phyloP scores from a whole-genome alignment of 129 eudicot genomes.

The Lactuca sativa region DNA sequence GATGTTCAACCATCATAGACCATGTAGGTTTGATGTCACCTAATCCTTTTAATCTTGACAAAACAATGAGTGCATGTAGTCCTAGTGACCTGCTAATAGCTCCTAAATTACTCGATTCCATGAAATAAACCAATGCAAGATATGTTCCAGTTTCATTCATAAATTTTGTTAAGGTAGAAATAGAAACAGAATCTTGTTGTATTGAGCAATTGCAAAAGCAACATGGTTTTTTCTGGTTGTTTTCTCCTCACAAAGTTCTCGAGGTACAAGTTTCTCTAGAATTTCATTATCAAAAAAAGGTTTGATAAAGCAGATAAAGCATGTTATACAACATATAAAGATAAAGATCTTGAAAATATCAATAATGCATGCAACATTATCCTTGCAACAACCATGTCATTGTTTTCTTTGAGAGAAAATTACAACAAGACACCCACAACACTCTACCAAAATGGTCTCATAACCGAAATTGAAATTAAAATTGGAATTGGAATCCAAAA shows the following conservation, averaged over 20 bases:
- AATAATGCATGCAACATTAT: slow-evolving; percentile 61
- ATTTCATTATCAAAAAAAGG: slow-evolving; percentile 75
- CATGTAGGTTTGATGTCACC: slow-evolving; percentile 74
- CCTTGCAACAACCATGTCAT: slow-evolving; percentile 74
- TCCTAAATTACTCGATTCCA: slow-evolving; percentile 59
- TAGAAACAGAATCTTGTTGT: slow-evolving; percentile 53
- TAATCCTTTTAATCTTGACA: slow-evolving; percentile 66
- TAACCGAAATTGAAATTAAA: slow-evolving; percentile 35
- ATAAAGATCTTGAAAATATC: slow-evolving; percentile 68
- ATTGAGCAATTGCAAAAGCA: slow-evolving; percentile 92
- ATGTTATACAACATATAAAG: slow-evolving; percentile 80
- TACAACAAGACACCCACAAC: slow-evolving; percentile 80
- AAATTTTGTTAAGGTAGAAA: slow-evolving; percentile 52
- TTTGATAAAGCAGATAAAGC: slow-evolving; percentile 87
- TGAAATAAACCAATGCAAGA: slow-evolving; percentile 79
- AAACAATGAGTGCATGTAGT: slow-evolving; percentile 72
- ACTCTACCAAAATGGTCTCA: slow-evolving; percentile 66
- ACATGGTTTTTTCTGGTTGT: slow-evolving; percentile 70
- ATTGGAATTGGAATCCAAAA: slow-evolving; percentile 34
- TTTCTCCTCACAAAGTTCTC: slow-evolving; percentile 77
- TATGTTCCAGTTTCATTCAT: slow-evolving; percentile 79
- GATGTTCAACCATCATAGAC: slow-evolving; percentile 77
- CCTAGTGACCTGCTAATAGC: slow-evolving; percentile 67
- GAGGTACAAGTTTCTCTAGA: slow-evolving; percentile 64
- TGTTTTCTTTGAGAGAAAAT: slow-evolving; percentile 81